Evolutionary conservation across 805 yeast genomes (phyloP).

Genomic region (Saturnispora zaruensis): DNA sequence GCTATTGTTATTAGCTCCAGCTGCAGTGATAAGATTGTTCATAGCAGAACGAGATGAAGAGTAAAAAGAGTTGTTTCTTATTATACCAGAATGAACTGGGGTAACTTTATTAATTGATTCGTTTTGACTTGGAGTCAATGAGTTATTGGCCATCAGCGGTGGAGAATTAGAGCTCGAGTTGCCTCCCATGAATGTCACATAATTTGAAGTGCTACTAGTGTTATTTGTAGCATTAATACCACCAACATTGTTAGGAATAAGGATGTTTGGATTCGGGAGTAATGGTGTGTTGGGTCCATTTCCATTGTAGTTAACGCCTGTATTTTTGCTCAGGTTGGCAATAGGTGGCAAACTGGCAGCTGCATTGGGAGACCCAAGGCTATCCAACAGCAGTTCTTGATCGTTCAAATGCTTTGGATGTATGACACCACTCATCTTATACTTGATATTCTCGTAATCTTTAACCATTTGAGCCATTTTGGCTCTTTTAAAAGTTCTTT

Average conservation of each 20-base stretch:
- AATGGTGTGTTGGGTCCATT: background rate
- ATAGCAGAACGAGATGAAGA: conserved; percentile 3
- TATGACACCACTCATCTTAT: conserved; percentile 12
- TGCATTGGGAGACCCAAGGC: background rate
- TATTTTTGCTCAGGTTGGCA: background rate
- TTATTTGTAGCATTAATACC: background rate
- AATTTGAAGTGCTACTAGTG: background rate
- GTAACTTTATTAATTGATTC: background rate
- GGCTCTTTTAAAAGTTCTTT: conserved; percentile 84
- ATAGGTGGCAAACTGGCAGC: background rate
- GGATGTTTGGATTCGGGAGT: conserved; percentile 9
- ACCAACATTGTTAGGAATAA: background rate
- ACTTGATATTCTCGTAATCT: conserved; percentile 61
- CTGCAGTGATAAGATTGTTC: conserved; percentile 5
- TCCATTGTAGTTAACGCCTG: background rate
- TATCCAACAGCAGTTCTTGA: background rate
- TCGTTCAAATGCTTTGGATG: background rate
- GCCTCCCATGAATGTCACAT: background rate
- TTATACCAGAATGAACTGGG: background rate
- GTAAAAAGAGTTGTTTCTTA: conserved; percentile 3
- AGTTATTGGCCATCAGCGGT: background rate
- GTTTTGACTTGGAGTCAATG: background rate
- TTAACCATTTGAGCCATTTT: conserved; percentile 73
- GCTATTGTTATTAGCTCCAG: background rate
- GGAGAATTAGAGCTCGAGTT: background rate